phyloP scores from a whole-genome alignment of 2,329 filamentous ascomycete genomes.

The Fusarium haematococcum region DNA sequence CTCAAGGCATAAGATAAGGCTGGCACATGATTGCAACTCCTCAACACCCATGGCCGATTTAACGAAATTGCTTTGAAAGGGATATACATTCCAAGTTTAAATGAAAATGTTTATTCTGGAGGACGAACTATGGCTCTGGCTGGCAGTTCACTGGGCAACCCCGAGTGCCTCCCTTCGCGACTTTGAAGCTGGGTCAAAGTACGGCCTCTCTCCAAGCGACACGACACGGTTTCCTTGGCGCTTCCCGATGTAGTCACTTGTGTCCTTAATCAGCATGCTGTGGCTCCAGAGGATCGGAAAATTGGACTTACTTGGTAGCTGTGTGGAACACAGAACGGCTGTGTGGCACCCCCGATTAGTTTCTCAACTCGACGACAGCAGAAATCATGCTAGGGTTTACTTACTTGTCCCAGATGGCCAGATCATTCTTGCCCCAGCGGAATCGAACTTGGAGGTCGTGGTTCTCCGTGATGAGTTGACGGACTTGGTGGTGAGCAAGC shows the following conservation, averaged over 20 bases:
- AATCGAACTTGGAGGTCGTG: background rate
- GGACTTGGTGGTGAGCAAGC: background rate
- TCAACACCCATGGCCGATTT: background rate
- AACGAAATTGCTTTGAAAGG: background rate
- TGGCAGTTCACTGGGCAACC: background rate
- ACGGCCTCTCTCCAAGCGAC: conserved; percentile 13
- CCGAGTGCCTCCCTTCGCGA: conserved; percentile 12
- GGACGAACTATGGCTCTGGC: background rate
- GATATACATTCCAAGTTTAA: background rate
- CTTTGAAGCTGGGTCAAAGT: conserved; percentile 5
- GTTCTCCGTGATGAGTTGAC: conserved; percentile 3
- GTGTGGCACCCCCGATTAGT: conserved; percentile 10
- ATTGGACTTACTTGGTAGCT: conserved; percentile 31
- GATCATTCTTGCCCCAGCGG: background rate
- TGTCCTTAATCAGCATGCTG: conserved; percentile 3
- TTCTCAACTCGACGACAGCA: background rate
- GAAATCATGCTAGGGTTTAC: background rate
- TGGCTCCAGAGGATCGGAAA: conserved; percentile 15
- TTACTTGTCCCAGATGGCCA: conserved; percentile 15
- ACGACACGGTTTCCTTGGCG: conserved; percentile 16
- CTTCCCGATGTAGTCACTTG: conserved; percentile 22
- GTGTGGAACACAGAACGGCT: conserved; percentile 26
- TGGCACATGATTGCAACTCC: background rate
- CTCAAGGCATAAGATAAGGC: background rate
- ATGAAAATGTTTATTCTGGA: background rate